Evolutionary conservation across 306 rosid species (phyloP), one percentile per base, ranked within the genome.

Genomic region (Castanea sativa): DNA sequence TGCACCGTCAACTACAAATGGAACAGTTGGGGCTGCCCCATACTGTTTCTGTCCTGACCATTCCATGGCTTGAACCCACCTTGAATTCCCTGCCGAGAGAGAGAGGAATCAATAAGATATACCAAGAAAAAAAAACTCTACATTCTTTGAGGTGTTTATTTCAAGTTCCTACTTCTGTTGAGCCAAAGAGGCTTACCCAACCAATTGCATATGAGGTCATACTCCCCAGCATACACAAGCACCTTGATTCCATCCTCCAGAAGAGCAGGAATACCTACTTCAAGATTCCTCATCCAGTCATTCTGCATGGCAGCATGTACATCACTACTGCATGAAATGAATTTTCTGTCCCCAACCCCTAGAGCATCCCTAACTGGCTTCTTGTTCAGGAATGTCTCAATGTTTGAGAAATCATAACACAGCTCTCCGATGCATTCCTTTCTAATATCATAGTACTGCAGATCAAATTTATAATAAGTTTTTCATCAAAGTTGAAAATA

Each of bases 201-300:
- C 99, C 99, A 95, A 74, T 96, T 96, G 92, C 99, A 96, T 18
- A 90, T 90, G 38, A 93, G 96, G 81, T 96, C 99, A 14, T 91
- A 85, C 85, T 95, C 99, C 41, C 98, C 98, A 3, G 96, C 99
- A 79, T 95, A 95, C n/a, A 93, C 85, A 65, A 95, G 93, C 84
- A 95, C 85, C 85, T 83, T 86, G 53, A 95, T 93, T 69, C 97
- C 98, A 69, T 93, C 96, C 75, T 90, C 96, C 38, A 95, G 91
- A 64, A 95, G 96, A 59, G 90, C 55, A 35, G 99, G 99, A 81
- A 95, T 91, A 21, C 87, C 93, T n/a, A 86, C 88, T 89, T 95
- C 99, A 4, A 95, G 92, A 89, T 95, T 93, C 88, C 82, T 93
- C 99, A 95, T 95, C 99, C 98, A 93, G 70, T 95, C 99, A 67